phyloP scores from a whole-genome alignment of 495 filamentous ascomycete species.

The Penicillium mononematosum region DNA sequence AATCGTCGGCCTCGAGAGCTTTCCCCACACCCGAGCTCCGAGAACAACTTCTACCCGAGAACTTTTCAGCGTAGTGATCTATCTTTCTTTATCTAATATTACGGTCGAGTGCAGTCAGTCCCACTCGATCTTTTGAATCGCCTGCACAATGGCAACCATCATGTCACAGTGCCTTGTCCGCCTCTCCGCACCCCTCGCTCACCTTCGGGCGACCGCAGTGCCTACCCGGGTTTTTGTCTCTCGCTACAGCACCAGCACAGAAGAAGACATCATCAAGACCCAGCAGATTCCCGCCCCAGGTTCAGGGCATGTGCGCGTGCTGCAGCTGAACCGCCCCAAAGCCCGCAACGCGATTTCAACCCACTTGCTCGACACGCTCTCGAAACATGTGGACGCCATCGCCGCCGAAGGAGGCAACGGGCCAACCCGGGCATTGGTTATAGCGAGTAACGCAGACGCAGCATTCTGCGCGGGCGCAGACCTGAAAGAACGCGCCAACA shows the following conservation, averaged over 20 bases:
- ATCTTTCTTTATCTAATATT: neutral
- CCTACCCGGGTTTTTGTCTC: conserved; percentile 34
- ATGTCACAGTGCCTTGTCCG: conserved; percentile 37
- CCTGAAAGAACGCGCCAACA: conserved; percentile 77
- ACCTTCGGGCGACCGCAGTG: conserved; percentile 21
- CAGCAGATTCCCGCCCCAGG: conserved; percentile 74
- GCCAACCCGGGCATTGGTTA: conserved; percentile 70
- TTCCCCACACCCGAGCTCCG: conserved; percentile 29
- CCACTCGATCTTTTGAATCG: conserved; percentile 3
- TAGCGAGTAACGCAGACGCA: conserved; percentile 73
- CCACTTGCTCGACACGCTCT: conserved; percentile 67
- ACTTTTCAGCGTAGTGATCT: conserved; percentile 5
- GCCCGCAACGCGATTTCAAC: conserved; percentile 89
- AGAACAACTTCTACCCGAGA: conserved; percentile 1
- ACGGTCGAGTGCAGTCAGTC: neutral
- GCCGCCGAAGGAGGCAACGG: conserved; percentile 63
- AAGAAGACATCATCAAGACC: conserved; percentile 61
- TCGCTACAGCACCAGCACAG: conserved; percentile 37
- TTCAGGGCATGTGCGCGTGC: conserved; percentile 78
- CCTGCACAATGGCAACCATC: conserved; percentile 19
- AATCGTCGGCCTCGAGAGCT: conserved; percentile 28
- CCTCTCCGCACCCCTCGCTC: conserved; percentile 22
- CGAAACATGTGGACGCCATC: conserved; percentile 65
- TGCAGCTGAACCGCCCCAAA: conserved; percentile 79
- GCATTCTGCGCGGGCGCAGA: conserved; percentile 95